Evolutionary conservation across 2,329 filamentous ascomycete genomes (phyloP).

Genomic region (Aspergillus sp.): DNA sequence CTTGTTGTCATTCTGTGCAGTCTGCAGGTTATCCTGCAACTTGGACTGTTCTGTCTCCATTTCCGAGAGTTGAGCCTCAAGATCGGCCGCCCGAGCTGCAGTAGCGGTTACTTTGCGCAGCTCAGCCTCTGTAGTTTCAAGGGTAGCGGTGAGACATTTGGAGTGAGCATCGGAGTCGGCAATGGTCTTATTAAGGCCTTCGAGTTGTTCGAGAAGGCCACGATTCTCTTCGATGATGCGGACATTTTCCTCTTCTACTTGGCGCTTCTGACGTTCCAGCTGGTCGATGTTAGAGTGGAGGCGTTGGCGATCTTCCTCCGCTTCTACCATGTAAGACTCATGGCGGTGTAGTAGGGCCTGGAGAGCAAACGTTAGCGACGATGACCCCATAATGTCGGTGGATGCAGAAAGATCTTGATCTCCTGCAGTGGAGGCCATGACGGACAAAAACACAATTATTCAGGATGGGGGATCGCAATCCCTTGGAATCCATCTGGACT

Average conservation of each 20-base stretch:
- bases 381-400: slow-evolving; percentile 19
- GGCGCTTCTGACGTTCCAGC: slow-evolving; percentile 68
- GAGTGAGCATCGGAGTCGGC: slow-evolving; percentile 76
- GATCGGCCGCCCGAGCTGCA: slow-evolving; percentile 66
- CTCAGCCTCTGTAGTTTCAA: slow-evolving; percentile 73
- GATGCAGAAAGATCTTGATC: slow-evolving; percentile 1
- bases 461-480: slow-evolving; percentile 18
- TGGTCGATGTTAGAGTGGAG: slow-evolving; percentile 69
- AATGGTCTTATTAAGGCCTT: slow-evolving; percentile 74
- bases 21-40: slow-evolving; percentile 63
- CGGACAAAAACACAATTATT: slow-evolving; percentile 25
- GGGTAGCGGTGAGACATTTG: slow-evolving; percentile 67
- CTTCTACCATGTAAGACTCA: slow-evolving; percentile 90
- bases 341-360: slow-evolving; percentile 89
- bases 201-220: slow-evolving; percentile 74
- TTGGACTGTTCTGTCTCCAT: slow-evolving; percentile 77
- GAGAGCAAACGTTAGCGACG: slow-evolving; percentile 66
- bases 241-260: slow-evolving; percentile 72
- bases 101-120: slow-evolving; percentile 70
- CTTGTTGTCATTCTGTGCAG: slow-evolving; percentile 69
- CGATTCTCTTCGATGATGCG: slow-evolving; percentile 79
- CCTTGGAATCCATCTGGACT: too few relatives aligned
- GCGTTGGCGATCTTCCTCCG: slow-evolving; percentile 74
- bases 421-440: slow-evolving; percentile 18
- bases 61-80: slow-evolving; percentile 73